Conservation (phyloP, 768 basidiomycete genomes). For the Psilocybe sp. region DNA sequence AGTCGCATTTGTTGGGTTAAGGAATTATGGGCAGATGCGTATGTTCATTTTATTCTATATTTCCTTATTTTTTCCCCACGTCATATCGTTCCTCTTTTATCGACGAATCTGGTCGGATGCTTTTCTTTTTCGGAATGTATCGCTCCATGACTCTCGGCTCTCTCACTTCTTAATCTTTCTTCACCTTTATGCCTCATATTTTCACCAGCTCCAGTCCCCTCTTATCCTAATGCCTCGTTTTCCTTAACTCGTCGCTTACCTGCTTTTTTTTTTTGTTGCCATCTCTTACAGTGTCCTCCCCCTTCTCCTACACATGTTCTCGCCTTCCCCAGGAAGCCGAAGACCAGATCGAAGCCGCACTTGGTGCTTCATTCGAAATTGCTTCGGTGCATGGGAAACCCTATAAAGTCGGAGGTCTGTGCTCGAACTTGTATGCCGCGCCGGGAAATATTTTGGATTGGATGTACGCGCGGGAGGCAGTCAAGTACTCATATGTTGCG, state of each 20-base stretch:
- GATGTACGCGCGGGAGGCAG: conserved; percentile 30
- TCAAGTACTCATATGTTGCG: conserved; percentile 32
- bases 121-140: too few relatives aligned
- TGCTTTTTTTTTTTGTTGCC: neutral
- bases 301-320: conserved; percentile 72
- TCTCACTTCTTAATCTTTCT: too few relatives aligned
- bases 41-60: conserved; percentile 21
- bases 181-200: too few relatives aligned
- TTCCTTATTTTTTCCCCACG: too few relatives aligned
- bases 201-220: too few relatives aligned
- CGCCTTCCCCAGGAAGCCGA: conserved; percentile 66
- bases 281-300: conserved; percentile 60
- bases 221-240: too few relatives aligned
- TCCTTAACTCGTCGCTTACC: neutral
- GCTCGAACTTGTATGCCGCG: conserved; percentile 30
- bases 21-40: conserved; percentile 86
- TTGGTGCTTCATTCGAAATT: conserved; percentile 61
- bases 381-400: conserved; percentile 49
- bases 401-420: conserved; percentile 46
- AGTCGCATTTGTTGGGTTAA: conserved; percentile 67
- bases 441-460: conserved; percentile 35
- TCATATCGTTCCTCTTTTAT: too few relatives aligned
- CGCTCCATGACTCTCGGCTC: too few relatives aligned
- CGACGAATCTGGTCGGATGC: too few relatives aligned
- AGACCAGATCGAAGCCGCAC: conserved; percentile 69